Base-by-base conservation (phyloP, 257 asterid species). In the Lycium barbarum region DNA sequence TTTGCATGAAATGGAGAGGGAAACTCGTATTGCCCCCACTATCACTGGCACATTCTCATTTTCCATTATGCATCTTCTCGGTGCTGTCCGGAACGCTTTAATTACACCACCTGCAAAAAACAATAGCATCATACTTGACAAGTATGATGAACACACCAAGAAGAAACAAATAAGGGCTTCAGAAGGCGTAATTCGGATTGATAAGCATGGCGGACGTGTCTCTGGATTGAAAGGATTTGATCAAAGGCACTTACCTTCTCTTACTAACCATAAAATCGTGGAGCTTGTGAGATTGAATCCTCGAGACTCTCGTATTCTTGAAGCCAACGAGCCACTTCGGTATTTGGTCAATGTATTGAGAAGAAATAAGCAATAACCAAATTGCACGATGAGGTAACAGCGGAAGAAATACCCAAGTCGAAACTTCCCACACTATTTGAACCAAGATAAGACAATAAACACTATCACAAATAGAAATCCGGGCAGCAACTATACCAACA, bases 251-350 rank as follows among this genome's bases (percentile, higher is more conserved):
- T 8, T 91, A 70, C 96, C 94, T 84, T 90, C 92, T 83, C 95
- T 95, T 49, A 79, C 94, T 82, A 90, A 93, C 84, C 95, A 88
- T 88, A 97, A 94, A 87, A 90, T 96, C 74, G 95, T 96, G 61
- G 89, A 87, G 80, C 98, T 95, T 80, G 97, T 96, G 40, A 88
- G 88, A 89, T 93, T 94, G 47, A 96, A 91, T 86, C 98, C 99
- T 15, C 94, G 94, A 2, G 98, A 94, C 85, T 98, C 97, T 47
- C 87, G 90, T 84, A 93, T 96, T 88, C 97, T 96, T 66, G 97
- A 94, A 89, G 93, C 99, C 80, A 94, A 92, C 82, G 99, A 96
- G 86, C 97, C 99, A 40, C 98, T 94, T 85, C 98, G 90, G 88
- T 98, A 94, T 90, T 88, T 96, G 87, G 82, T 94, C 82, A 93